Conservation (phyloP, 306 rosid genomes). For the Vigna trinervia region DNA sequence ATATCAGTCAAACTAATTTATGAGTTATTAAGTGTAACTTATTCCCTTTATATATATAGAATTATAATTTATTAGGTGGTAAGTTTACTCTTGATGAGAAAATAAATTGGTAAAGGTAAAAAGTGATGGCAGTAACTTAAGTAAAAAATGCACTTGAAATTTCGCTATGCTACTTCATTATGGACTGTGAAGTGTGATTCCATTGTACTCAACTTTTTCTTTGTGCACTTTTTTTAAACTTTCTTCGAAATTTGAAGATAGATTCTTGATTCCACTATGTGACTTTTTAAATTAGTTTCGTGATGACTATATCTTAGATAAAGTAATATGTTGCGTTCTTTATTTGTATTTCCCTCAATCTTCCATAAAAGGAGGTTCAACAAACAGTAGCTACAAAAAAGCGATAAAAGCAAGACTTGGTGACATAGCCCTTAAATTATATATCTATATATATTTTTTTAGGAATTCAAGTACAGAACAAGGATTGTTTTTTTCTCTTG, state of each 20-base stretch:
- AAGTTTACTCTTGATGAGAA: not conserved
- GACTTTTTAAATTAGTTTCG: not conserved
- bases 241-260: conserved; percentile 17
- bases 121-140: not conserved
- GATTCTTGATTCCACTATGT: conserved; percentile 6
- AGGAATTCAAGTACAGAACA: too few relatives aligned
- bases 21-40: too few relatives aligned
- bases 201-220: not conserved
- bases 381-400: not conserved
- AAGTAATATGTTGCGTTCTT: conserved; percentile 6
- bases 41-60: too few relatives aligned
- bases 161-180: not conserved
- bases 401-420: not conserved
- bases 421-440: too few relatives aligned
- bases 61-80: too few relatives aligned
- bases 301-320: conserved; percentile 25
- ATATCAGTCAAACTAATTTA: too few relatives aligned
- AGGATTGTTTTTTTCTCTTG: too few relatives aligned
- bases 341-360: not conserved
- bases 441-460: too few relatives aligned
- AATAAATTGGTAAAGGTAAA: not conserved
- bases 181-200: not conserved
- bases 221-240: conserved; percentile 9
- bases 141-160: not conserved
- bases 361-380: not conserved